phyloP scores from a whole-genome alignment of 805 yeast genomes.

The Suhomyces vadensis region DNA sequence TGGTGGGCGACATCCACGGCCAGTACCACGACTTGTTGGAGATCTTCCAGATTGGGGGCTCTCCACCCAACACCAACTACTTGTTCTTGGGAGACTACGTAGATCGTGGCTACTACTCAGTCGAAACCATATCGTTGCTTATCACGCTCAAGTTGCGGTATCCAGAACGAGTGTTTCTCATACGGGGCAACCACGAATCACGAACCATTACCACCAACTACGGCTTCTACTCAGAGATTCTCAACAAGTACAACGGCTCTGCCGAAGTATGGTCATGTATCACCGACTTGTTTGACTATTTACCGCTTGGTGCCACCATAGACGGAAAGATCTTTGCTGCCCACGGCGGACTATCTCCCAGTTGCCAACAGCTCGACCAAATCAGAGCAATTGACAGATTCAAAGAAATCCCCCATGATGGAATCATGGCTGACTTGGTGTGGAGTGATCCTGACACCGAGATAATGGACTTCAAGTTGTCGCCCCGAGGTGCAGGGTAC shows the following conservation, averaged over 20 bases:
- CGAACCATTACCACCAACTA: slow-evolving; percentile 96
- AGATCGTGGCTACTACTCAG: slow-evolving; percentile 90
- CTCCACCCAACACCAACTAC: slow-evolving; percentile 90
- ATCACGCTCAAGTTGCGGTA: slow-evolving; percentile 83
- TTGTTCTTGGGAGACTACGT: slow-evolving; percentile 94
- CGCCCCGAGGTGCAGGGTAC: slow-evolving; percentile 98
- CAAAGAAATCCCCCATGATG: slow-evolving; percentile 96
- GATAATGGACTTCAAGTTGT: slow-evolving; percentile 72
- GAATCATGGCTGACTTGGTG: slow-evolving; percentile 98
- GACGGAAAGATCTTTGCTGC: slow-evolving; percentile 90
- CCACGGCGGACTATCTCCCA: slow-evolving; percentile 96
- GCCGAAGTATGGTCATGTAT: slow-evolving; percentile 81
- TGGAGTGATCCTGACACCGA: slow-evolving; percentile 98
- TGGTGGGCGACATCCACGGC: slow-evolving; percentile 97
- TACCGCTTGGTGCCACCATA: slow-evolving; percentile 85
- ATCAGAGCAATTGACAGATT: slow-evolving; percentile 87
- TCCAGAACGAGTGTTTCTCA: slow-evolving; percentile 77
- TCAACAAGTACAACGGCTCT: slow-evolving; percentile 77
- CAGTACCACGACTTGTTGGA: slow-evolving; percentile 93
- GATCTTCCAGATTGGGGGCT: slow-evolving; percentile 91
- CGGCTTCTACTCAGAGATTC: slow-evolving; percentile 94
- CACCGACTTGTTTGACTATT: slow-evolving; percentile 90
- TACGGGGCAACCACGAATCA: slow-evolving; percentile 96
- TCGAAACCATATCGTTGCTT: slow-evolving; percentile 85
- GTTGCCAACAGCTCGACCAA: slow-evolving; percentile 91